Conservation (phyloP, 352 stramenopile species). For the Phytopythium kandeliae region DNA sequence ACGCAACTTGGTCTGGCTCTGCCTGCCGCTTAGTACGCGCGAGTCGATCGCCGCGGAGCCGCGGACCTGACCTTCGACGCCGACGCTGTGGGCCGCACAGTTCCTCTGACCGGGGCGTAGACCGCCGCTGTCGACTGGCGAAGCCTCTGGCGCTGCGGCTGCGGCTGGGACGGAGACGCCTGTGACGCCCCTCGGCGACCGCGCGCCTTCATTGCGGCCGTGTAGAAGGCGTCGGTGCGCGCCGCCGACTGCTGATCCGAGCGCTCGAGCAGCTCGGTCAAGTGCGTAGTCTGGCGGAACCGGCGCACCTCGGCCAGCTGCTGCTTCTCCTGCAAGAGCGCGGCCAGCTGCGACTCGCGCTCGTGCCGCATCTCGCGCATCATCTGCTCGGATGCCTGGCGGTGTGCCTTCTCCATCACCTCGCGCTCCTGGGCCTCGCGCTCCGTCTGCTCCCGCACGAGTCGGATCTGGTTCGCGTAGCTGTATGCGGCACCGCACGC, state of each 20-base stretch:
- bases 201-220: constrained; percentile 58
- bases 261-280: constrained; percentile 33
- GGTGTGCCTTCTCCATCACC: constrained; percentile 64
- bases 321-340: constrained; percentile 48
- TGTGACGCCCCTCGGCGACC: constrained; percentile 11
- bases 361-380: constrained; percentile 59
- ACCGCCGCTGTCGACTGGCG: background rate
- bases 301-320: constrained; percentile 55
- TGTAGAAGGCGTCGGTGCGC: constrained; percentile 56
- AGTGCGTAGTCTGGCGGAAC: constrained; percentile 38
- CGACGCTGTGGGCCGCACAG: background rate
- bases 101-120: background rate
- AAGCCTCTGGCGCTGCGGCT: too few relatives aligned
- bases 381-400: constrained; percentile 58
- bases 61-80: background rate
- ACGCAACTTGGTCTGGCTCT: background rate
- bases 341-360: constrained; percentile 42
- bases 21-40: background rate
- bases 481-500: constrained; percentile 7
- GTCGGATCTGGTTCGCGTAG: constrained; percentile 61
- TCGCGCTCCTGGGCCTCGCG: constrained; percentile 55
- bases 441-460: constrained; percentile 56
- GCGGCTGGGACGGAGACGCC: background rate
- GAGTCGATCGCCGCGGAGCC: background rate
- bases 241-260: constrained; percentile 23